A percentile compares a stretch with the other conserved stretches of the same genome.
These are phyloP conservation scores for Tremella fuciformis DNA, from an alignment of 768 basidiomycete species.

Conservation along the genomic window DNA sequence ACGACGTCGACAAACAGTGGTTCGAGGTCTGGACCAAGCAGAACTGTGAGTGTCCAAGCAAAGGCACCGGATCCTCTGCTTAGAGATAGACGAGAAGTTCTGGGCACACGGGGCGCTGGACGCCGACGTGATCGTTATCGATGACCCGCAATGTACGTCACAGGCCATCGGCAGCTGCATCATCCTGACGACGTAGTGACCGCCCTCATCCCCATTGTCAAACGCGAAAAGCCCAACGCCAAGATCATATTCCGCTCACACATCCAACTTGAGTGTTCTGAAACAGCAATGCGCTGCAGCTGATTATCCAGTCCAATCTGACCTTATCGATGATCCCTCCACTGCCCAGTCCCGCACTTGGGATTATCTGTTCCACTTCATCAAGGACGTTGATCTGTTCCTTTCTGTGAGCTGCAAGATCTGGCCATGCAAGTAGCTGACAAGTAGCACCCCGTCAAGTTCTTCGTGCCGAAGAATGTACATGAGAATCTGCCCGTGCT, in stretches of 20 bases:
- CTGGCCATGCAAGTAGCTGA: too few species aligned
- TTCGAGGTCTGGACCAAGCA: constrained; percentile 67
- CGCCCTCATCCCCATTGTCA: constrained; percentile 88
- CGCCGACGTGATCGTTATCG: constrained; percentile 74
- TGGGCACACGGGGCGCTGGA: constrained; percentile 87
- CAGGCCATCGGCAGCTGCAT: not conserved
- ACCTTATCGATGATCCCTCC: constrained; percentile 74
- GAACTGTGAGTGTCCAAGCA: constrained; percentile 59
- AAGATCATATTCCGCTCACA: constrained; percentile 93
- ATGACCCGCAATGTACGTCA: constrained; percentile 53
- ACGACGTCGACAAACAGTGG: constrained; percentile 69
- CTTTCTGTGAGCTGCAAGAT: constrained; percentile 60
- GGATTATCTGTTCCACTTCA: constrained; percentile 92
- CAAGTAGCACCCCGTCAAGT: constrained; percentile 76
- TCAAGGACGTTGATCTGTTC: constrained; percentile 83
- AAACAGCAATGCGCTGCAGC: too few species aligned
- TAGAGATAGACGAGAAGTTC: constrained; percentile 55
- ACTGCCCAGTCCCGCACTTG: constrained; percentile 89
- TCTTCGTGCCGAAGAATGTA: constrained; percentile 86
- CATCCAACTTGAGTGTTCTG: constrained; percentile 64
- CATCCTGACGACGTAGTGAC: constrained; percentile 59
- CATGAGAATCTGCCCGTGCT: constrained; percentile 55
- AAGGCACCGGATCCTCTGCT: not conserved
- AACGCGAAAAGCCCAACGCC: constrained; percentile 73
- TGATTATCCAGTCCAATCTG: constrained; percentile 54